Evolutionary conservation across 129 eudicot genomes (phyloP).

Genomic region (Gnaphalium uliginosum): DNA sequence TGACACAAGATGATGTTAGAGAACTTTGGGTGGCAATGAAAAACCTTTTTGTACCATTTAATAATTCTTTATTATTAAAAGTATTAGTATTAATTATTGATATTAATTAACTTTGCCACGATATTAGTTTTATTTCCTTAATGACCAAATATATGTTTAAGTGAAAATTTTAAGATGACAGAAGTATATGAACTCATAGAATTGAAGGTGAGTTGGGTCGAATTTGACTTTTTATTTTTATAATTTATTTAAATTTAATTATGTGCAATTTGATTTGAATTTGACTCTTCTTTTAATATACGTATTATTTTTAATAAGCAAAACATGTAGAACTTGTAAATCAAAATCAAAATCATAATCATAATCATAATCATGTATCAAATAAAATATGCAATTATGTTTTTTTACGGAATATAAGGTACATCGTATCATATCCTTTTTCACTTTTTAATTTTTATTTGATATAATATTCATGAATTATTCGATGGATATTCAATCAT

Average conservation of each 20-base stretch:
- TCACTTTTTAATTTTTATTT: background rate
- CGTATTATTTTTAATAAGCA: too few relatives aligned
- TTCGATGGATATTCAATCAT: constrained; percentile 1
- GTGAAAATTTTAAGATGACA: background rate
- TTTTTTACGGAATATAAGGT: background rate
- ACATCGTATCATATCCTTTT: background rate
- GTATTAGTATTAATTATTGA: background rate
- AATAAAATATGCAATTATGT: background rate
- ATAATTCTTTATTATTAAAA: background rate
- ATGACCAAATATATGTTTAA: background rate
- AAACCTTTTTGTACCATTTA: constrained; percentile 51
- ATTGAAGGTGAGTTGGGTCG: background rate
- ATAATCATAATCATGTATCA: background rate
- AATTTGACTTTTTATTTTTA: background rate
- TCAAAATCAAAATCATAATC: background rate
- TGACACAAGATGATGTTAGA: constrained; percentile 26
- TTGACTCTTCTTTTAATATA: background rate
- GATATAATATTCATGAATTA: background rate
- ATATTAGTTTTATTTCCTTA: background rate
- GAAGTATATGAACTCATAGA: background rate
- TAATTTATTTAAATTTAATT: too few relatives aligned
- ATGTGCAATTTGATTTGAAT: background rate
- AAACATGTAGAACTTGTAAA: background rate
- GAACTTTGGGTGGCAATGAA: constrained; percentile 28
- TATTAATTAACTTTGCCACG: constrained; percentile 4